A percentile compares a stretch with the other conserved stretches of the same genome.
phyloP scores from a whole-genome alignment of 495 filamentous ascomycete species.

The Penicillium canescens region DNA sequence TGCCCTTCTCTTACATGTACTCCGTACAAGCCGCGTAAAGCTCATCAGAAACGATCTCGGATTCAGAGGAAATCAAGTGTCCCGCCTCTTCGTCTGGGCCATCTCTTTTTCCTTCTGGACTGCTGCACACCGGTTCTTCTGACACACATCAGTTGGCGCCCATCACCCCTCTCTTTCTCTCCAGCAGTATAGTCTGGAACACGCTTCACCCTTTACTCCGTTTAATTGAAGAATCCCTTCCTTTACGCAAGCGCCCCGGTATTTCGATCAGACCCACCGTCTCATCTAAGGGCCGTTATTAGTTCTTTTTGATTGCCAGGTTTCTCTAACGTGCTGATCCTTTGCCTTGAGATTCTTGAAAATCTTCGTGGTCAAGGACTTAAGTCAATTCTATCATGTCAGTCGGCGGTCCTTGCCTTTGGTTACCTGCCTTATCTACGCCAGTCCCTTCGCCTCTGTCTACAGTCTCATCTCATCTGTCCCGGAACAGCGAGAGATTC shows the following conservation, averaged over 20 bases:
- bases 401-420: slow-evolving; percentile 44
- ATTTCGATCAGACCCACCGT: slow-evolving; percentile 38
- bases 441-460: slow-evolving; percentile 38
- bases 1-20: slow-evolving; percentile 11
- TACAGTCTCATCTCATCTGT: slow-evolving; percentile 34
- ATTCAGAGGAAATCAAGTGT: slow-evolving; percentile 9
- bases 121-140: slow-evolving; percentile 3
- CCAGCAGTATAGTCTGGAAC: neutral
- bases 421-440: slow-evolving; percentile 41
- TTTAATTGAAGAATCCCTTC: slow-evolving; percentile 31
- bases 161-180: neutral
- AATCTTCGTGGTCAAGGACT: too few relatives aligned
- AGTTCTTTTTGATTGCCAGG: slow-evolving; percentile 8
- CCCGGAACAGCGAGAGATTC: slow-evolving; percentile 35
- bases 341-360: too few relatives aligned
- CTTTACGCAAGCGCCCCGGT: slow-evolving; percentile 34
- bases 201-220: slow-evolving; percentile 24
- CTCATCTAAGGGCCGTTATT: slow-evolving; percentile 27
- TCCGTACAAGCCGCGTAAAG: slow-evolving; percentile 23
- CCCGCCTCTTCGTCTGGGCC: slow-evolving; percentile 6
- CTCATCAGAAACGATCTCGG: slow-evolving; percentile 21
- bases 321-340: too few relatives aligned
- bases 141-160: slow-evolving; percentile 6
- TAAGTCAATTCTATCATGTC: slow-evolving; percentile 33
- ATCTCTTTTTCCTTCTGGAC: slow-evolving; percentile 2